phyloP scores from a whole-genome alignment of 768 basidiomycete genomes.

The Auriscalpium orientale region DNA sequence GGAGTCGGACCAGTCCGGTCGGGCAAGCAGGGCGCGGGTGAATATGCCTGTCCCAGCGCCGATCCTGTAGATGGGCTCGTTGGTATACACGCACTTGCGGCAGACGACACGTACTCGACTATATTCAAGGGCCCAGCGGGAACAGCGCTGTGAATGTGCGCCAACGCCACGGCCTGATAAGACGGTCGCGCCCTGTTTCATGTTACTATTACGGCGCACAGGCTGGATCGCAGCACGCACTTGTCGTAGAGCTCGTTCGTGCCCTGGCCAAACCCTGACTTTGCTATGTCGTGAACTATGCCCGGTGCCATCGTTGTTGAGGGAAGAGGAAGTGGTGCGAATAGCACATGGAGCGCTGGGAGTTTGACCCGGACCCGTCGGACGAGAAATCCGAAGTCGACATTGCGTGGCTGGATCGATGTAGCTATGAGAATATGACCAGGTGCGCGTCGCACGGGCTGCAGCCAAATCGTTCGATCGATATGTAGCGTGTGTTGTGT shows the following conservation, averaged over 20 bases:
- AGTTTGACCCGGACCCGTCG: background rate
- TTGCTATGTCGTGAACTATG: constrained; percentile 58
- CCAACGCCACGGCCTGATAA: constrained; percentile 60
- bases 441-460: no score
- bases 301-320: constrained; percentile 20
- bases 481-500: no score
- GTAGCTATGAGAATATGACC: no score
- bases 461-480: no score
- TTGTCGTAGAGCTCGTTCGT: constrained; percentile 81
- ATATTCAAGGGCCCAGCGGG: constrained; percentile 43
- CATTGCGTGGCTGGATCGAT: no score
- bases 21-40: constrained; percentile 69
- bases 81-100: no score
- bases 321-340: background rate
- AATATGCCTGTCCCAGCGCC: constrained; percentile 88
- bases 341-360: background rate
- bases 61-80: constrained; percentile 36
- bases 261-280: constrained; percentile 65
- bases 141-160: constrained; percentile 48
- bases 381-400: no score
- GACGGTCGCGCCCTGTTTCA: constrained; percentile 65
- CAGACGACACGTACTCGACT: constrained; percentile 50
- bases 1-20: constrained; percentile 43
- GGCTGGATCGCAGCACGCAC: constrained; percentile 24
- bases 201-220: background rate